Base-by-base conservation (phyloP, 371 early-diverging fungal species). In the Quaeritorhiza haematococci region DNA sequence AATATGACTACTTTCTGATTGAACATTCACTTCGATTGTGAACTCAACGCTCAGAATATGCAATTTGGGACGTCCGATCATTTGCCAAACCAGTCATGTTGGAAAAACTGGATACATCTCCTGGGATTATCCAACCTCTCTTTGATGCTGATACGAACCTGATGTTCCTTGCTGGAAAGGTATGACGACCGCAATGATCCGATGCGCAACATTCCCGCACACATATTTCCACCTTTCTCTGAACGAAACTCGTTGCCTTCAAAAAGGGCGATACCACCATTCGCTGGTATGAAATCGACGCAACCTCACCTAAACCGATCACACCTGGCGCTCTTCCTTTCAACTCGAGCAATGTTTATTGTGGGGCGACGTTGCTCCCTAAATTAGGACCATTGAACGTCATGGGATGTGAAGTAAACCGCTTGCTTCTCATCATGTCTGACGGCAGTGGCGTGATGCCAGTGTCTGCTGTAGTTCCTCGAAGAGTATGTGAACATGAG, bases 81-180 rank as follows among this genome's bases (percentile, higher is more conserved):
- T 60, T 87, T 35, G 51, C 62, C 19, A 66, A 64, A 23, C 82
- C 90, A 0, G 33, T 89, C 34, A 71, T 69, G 2, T 59, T 75
- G 29, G 66, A 68, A 17, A 66, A 68, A 15, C 52, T 90, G 54
- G 87, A 85, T 49, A 70, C 80, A 0, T 83, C 84, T 1, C 76
- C 84, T 1, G 86, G 88, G 6, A 50, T 82, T 3, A 61, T 87
- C 29, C 58, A 82, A 4, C 89, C 91, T 0, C 62, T 89, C 15
- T 89, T 80, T 56, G 93, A 92, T 58, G 75, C 79, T 38, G 93
- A 92, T 53, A 89, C 90, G 0, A 79, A 76, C 15, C 76, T 87
- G 8, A 59, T 89, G 32, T 90, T 84, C 56, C 52, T 90, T 23
- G 68, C 66, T 23, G 85, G 86, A 34, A 79, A 83, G 42, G 88